phyloP scores from a whole-genome alignment of 768 basidiomycete species.

The Lactarius pseudohatsudake region DNA sequence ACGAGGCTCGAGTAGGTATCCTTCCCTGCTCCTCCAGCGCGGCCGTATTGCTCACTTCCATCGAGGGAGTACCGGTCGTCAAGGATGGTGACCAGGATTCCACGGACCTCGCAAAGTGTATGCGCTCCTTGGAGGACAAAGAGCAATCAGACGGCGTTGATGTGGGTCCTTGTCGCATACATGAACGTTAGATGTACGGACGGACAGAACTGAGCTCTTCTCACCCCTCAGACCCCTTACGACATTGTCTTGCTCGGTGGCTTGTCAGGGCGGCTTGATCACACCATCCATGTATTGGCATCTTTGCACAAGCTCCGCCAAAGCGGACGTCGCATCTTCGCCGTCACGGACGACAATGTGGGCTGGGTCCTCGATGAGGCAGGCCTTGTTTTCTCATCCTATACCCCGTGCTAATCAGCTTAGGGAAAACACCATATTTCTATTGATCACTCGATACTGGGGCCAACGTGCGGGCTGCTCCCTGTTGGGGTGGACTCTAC shows the following conservation, averaged over 20 bases:
- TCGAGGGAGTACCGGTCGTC: conserved; percentile 64
- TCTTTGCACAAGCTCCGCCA: conserved; percentile 78
- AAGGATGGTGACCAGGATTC: conserved; percentile 74
- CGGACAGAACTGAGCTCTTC: not conserved
- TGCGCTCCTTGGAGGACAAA: conserved; percentile 56
- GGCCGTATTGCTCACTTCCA: not conserved
- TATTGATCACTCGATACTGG: conserved; percentile 71
- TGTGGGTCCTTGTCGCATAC: conserved; percentile 36
- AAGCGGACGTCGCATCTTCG: conserved; percentile 59
- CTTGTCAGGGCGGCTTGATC: conserved; percentile 87
- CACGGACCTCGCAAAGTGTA: conserved; percentile 97
- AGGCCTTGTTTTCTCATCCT: conserved; percentile 27
- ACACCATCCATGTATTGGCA: conserved; percentile 88
- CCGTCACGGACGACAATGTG: conserved; percentile 85
- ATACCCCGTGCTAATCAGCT: conserved; percentile 3
- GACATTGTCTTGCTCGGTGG: conserved; percentile 84
- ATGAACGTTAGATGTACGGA: not conserved
- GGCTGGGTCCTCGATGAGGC: conserved; percentile 88
- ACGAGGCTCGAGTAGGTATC: conserved; percentile 52
- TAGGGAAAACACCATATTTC: conserved; percentile 83
- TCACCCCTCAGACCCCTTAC: conserved; percentile 41
- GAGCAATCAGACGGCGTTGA: conserved; percentile 46
- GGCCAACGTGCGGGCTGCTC: conserved; percentile 91
- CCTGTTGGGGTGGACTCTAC: conserved; percentile 84
- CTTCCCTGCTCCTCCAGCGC: not conserved